Evolutionary conservation across 2,329 filamentous ascomycete genomes (phyloP).

Genomic region (Aspergillus fructus): DNA sequence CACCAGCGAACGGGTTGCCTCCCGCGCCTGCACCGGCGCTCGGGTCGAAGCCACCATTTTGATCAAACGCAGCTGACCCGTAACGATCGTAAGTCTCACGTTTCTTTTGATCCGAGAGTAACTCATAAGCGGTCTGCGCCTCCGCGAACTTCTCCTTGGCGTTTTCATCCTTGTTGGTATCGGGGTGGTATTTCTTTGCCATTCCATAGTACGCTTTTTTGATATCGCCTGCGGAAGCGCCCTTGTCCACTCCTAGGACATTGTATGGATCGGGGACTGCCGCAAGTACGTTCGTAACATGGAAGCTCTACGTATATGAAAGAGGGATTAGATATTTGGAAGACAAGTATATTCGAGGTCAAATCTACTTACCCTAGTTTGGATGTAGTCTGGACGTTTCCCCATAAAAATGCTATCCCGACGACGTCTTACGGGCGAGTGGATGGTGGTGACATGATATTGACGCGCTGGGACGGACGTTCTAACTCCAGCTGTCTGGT

Average conservation of each 20-base stretch:
- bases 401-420: constrained; percentile 26
- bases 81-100: constrained; percentile 89
- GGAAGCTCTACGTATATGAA: constrained; percentile 39
- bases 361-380: constrained; percentile 31
- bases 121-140: constrained; percentile 89
- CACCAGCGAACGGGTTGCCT: constrained; percentile 55
- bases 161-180: constrained; percentile 92
- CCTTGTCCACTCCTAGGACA: constrained; percentile 78
- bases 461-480: constrained; percentile 36
- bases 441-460: constrained; percentile 33
- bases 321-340: constrained; percentile 8
- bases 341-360: neutral
- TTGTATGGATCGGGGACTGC: constrained; percentile 82
- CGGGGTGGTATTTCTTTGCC: constrained; percentile 96
- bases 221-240: constrained; percentile 80
- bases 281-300: constrained; percentile 56
- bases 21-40: constrained; percentile 51
- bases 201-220: constrained; percentile 98
- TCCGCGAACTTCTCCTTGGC: constrained; percentile 95
- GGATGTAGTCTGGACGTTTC: constrained; percentile 24
- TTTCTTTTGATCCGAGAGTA: constrained; percentile 90
- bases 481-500: constrained; percentile 25
- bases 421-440: constrained; percentile 26
- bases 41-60: constrained; percentile 74
- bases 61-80: constrained; percentile 73